Evolutionary conservation across 2,329 filamentous ascomycete genomes (phyloP).

Genomic region (Cladosporium sp.): DNA sequence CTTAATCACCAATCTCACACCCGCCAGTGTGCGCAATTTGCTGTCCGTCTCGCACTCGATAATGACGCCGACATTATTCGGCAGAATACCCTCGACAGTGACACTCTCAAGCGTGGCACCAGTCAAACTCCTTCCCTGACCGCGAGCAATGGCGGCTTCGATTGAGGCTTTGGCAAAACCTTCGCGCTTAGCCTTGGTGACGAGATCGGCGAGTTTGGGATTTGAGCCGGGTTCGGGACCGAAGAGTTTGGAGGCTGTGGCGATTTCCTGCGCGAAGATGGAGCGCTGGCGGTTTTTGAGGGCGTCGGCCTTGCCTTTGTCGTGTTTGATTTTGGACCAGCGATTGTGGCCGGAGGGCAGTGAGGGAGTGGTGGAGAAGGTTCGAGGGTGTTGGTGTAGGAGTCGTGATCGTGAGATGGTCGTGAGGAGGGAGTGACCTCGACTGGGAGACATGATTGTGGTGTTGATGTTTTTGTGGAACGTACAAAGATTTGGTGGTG

Average conservation of each 20-base stretch:
- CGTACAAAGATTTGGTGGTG: not conserved
- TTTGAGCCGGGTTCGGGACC: constrained; percentile 71
- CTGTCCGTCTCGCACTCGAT: constrained; percentile 84
- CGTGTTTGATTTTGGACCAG: constrained; percentile 95
- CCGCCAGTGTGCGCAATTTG: constrained; percentile 66
- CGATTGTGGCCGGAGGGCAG: constrained; percentile 70
- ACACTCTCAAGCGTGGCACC: constrained; percentile 73
- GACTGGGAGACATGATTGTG: constrained; percentile 28
- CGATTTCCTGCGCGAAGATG: constrained; percentile 65
- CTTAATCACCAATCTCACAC: constrained; percentile 68
- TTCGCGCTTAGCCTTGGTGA: constrained; percentile 75
- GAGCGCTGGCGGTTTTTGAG: constrained; percentile 70
- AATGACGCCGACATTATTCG: constrained; percentile 67
- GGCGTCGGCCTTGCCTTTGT: constrained; percentile 81
- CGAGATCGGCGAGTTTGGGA: constrained; percentile 65
- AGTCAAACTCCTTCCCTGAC: constrained; percentile 73
- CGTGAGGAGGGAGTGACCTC: constrained; percentile 19
- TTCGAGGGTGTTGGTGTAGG: constrained; percentile 10
- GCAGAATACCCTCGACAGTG: constrained; percentile 75
- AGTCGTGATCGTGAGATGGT: not conserved
- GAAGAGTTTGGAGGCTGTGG: constrained; percentile 71
- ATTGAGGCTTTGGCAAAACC: constrained; percentile 81
- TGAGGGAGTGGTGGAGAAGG: constrained; percentile 18
- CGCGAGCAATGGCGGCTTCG: constrained; percentile 79
- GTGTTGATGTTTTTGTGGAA: not conserved